phyloP scores from a whole-genome alignment of 352 stramenopile genomes.

The Peronosclerospora sorghi region DNA sequence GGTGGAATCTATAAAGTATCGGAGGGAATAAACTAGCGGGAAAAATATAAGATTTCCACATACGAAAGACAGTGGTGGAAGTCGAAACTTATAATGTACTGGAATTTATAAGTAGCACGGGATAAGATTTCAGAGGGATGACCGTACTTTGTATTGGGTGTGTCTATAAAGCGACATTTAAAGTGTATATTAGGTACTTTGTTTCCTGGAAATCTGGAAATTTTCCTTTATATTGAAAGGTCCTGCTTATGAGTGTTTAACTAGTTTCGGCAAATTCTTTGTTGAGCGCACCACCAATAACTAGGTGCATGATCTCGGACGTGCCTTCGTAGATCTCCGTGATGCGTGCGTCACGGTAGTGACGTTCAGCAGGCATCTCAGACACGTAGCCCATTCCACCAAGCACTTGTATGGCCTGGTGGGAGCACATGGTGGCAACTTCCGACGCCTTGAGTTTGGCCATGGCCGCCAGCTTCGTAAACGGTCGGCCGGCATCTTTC shows the following conservation, averaged over 20 bases:
- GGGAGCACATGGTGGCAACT: slow-evolving; percentile 90
- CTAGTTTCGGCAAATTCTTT: slow-evolving; percentile 88
- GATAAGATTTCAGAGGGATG: no score
- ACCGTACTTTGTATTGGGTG: no score
- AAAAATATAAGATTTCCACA: no score
- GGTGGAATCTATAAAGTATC: no score
- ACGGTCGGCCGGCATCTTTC: slow-evolving; percentile 87
- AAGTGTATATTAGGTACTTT: no score
- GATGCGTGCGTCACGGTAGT: slow-evolving; percentile 96
- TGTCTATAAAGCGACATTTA: no score
- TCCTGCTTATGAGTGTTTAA: slow-evolving; percentile 4
- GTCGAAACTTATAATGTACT: no score
- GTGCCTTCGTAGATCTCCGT: slow-evolving; percentile 97
- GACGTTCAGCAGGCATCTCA: slow-evolving; percentile 94
- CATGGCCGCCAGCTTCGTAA: slow-evolving; percentile 92
- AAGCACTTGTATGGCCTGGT: slow-evolving; percentile 95
- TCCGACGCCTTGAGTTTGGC: slow-evolving; percentile 94
- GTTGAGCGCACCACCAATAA: slow-evolving; percentile 92
- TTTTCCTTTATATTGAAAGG: not conserved
- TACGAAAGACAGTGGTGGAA: no score
- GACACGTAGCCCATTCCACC: slow-evolving; percentile 93
- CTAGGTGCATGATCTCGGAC: slow-evolving; percentile 94
- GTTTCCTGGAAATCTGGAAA: no score
- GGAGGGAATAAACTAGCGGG: no score
- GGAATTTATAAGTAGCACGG: no score